phyloP scores from a whole-genome alignment of 2,329 filamentous ascomycete genomes.

The Xylaria sp. region DNA sequence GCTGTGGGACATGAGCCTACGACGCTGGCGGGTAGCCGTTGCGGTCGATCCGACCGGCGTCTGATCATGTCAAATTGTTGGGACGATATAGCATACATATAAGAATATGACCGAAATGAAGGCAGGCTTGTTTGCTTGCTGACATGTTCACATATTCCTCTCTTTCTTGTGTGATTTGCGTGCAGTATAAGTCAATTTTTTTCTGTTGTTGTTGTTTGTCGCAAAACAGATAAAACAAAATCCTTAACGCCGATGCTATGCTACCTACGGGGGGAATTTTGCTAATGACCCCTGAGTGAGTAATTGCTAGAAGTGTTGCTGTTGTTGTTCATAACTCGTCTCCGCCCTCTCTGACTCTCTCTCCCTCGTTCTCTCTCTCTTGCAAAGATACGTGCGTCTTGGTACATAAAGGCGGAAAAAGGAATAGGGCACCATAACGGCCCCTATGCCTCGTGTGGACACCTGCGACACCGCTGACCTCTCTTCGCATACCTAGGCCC shows the following conservation, averaged over 20 bases:
- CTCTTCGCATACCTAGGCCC: too few species aligned
- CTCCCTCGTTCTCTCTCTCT: background rate
- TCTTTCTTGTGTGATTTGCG: too few species aligned
- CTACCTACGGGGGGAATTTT: too few species aligned
- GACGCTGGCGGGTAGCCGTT: background rate
- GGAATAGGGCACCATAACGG: background rate
- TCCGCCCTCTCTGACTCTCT: too few species aligned
- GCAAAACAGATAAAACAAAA: constrained; percentile 22
- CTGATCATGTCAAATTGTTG: background rate
- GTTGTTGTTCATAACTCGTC: constrained; percentile 1
- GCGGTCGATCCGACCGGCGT: too few species aligned
- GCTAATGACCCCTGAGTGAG: too few species aligned
- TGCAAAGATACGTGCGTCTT: background rate
- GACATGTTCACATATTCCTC: too few species aligned
- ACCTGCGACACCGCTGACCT: background rate
- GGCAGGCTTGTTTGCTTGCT: too few species aligned
- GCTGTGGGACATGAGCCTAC: background rate
- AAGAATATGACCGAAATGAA: background rate
- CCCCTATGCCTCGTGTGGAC: background rate
- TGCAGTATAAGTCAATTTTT: background rate
- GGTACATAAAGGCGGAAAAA: background rate
- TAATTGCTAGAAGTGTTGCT: constrained; percentile 6
- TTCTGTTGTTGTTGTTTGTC: too few species aligned
- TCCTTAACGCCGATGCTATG: constrained; percentile 42
- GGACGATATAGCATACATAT: background rate